Evolutionary conservation across 495 filamentous ascomycete species (phyloP), one percentile per base, ranked within the genome.

Genomic region (Hypoxylon cercidicola): DNA sequence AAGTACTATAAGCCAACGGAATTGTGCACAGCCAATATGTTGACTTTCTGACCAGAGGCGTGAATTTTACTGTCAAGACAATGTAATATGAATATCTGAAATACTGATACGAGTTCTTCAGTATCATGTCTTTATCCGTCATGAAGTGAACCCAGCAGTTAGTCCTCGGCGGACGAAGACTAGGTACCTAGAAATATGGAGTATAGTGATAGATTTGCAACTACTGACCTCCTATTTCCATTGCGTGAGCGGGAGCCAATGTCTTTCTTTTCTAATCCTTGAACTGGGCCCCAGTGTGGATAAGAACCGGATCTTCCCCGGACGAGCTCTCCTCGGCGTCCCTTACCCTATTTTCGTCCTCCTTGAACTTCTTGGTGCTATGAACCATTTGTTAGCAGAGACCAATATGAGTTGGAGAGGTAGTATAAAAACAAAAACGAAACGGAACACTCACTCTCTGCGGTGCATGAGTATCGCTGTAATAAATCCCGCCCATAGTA

Each of bases 401-500:
- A 25, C 23, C 2, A 25, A 2, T 25, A 25, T 25, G 5, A 25
- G 23, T n/a, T 32, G 30, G 30, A 47, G 19, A 28, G 40, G n/a
- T 12, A 23, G 1, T 18, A n/a, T 1, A 20, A 32, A 37, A 39
- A 20, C 3, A 25, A 41, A 41, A 50, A 37, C 32, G 20, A 12
- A 15, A 50, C 16, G 12, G 20, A 71, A 43, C n/a, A 32, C 62
- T 57, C 28, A 70, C 67, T 70, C 74, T 74, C 75, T 54, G 64
- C 74, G 68, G 56, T 77, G 58, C 19, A 81, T 40, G 4, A 79
- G 18, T 46, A 81, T 54, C 7, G 78, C 61, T 8, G 69, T 45
- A 8, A 82, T 54, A 54, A 80, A 82, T 0, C 77, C 78, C 20
- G 64, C 74, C 79, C 78, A 81, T 8, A 81, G 55, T 1, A 81